phyloP scores from a whole-genome alignment of 805 yeast genomes.

The Ogataea glucozyma region DNA sequence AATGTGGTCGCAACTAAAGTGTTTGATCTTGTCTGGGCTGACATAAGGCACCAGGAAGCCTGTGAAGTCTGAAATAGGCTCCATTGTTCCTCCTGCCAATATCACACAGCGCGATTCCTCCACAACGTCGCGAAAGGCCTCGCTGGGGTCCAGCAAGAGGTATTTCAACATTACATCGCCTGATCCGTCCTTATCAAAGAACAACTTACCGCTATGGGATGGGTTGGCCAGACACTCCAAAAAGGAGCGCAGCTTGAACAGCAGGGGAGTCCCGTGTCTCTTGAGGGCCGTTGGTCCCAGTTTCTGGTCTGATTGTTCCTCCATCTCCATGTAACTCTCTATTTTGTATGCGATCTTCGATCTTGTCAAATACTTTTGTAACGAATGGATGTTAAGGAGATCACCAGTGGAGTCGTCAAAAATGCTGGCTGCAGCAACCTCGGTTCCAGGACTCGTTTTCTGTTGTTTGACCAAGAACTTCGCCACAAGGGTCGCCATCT shows the following conservation, averaged over 20 bases:
- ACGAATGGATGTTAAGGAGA: constrained; percentile 63
- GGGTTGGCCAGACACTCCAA: constrained; percentile 69
- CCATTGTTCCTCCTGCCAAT: constrained; percentile 95
- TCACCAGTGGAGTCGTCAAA: constrained; percentile 66
- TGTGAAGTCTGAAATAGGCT: constrained; percentile 73
- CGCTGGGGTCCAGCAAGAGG: constrained; percentile 77
- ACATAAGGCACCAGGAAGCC: constrained; percentile 66
- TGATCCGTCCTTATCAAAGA: constrained; percentile 50
- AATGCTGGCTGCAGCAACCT: constrained; percentile 51
- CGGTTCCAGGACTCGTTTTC: constrained; percentile 51
- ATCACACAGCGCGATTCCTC: constrained; percentile 68
- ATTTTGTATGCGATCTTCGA: constrained; percentile 84
- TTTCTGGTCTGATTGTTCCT: constrained; percentile 9
- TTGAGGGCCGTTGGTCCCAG: too few species aligned
- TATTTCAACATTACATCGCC: constrained; percentile 52
- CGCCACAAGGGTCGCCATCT: constrained; percentile 52
- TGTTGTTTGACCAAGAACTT: constrained; percentile 43
- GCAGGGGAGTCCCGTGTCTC: constrained; percentile 44
- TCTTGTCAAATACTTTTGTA: constrained; percentile 61
- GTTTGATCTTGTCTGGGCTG: constrained; percentile 40
- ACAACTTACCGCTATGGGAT: constrained; percentile 72
- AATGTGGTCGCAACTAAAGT: constrained; percentile 79
- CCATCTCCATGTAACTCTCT: constrained; percentile 53
- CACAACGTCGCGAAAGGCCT: constrained; percentile 63
- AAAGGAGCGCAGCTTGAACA: constrained; percentile 68